Base-by-base conservation (phyloP, 2,329 filamentous ascomycete genomes). In the Phyllosticta citrichinensis region DNA sequence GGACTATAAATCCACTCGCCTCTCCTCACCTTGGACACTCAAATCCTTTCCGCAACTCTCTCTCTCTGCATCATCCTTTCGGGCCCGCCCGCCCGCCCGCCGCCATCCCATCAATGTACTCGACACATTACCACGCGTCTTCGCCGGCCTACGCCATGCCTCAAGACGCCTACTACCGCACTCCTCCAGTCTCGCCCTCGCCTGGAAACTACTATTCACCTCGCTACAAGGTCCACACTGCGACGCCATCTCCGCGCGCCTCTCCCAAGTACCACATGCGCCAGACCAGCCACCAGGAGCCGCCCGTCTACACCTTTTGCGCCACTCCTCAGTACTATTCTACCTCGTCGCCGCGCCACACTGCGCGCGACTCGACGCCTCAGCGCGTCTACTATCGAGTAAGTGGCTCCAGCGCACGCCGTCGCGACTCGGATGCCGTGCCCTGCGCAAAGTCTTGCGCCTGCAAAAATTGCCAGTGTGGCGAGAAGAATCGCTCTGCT, bases 321-420 rank as follows among this genome's bases (percentile, higher is more conserved):
- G 72, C 65, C 66, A 68, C 62, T 65, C 70, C 50, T 67, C 70
- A 67, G 69, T 73, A 63, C 68, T 68, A 66, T 19, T 65, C 64
- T 59, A 68, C 79, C 64, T 75, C 75, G 63, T 73, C 73, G 60
- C 74, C 76, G 57, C 71, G 72, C 62, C 79, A 77, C 62, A 27
- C 65, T 55, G 65, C 69, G 35, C 71, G 69, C 58, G 58, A 55
- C 63, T 71, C 57, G 73, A 79, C 73, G 73, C 81, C 78, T 72
- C 78, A 76, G 73, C 79, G 75, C 77, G 81, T 75, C 75, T 69
- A 76, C 73, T 82, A 86, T 75, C 81, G 83, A 85, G 84, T 86
- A 85, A 86, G 84, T 86, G 80, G 79, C 79, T 80, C 77, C 75
- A 71, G 72, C 67, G 67, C 68, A 69, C 73, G 74, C 73, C 68